Percentiles rank a stretch among this genome's conserved stretches.
These are phyloP conservation scores for Heracleum sosnowskyi DNA, from an alignment of 129 eudicot genomes.

Conservation along the genomic window DNA sequence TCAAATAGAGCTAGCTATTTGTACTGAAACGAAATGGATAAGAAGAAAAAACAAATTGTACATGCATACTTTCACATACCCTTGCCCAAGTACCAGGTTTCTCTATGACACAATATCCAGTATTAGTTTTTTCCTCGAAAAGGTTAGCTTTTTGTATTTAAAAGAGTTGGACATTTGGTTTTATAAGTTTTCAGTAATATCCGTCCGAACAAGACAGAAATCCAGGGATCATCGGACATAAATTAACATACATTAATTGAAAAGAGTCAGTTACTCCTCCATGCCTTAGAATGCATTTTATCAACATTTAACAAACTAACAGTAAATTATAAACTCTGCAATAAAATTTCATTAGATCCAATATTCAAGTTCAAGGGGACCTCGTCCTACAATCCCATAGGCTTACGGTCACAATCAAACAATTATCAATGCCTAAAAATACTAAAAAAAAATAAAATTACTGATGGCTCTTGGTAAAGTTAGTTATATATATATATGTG, in stretches of 20 bases:
- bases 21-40: background rate
- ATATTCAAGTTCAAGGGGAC: background rate
- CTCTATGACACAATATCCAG: background rate
- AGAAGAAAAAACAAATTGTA: background rate
- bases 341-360: background rate
- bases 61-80: background rate
- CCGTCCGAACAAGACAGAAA: background rate
- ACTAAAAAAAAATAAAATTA: background rate
- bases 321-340: background rate
- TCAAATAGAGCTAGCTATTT: background rate
- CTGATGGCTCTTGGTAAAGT: background rate
- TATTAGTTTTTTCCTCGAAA: background rate
- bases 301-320: background rate
- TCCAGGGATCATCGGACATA: background rate
- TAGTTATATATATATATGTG: no score
- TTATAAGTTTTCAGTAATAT: background rate
- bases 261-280: background rate
- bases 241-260: background rate
- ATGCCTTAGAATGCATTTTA: background rate
- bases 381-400: background rate
- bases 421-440: background rate
- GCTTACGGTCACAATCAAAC: background rate
- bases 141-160: background rate
- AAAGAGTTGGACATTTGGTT: background rate
- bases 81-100: background rate